Evolutionary conservation across 2,329 filamentous ascomycete species (phyloP).

Genomic region (Clarireedia monteithiana): DNA sequence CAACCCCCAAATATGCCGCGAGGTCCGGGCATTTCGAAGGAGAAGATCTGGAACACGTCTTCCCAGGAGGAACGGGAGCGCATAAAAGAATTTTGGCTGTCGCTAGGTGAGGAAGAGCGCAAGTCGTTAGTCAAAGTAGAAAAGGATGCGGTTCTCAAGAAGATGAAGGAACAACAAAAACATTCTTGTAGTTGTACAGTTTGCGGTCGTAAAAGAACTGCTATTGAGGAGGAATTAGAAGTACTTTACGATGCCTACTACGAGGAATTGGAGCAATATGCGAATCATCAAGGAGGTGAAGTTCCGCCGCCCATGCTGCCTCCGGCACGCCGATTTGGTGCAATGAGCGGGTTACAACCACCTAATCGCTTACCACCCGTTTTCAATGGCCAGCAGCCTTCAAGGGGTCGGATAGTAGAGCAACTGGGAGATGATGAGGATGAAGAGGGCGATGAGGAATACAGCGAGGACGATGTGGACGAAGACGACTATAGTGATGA

Average conservation of each 20-base stretch:
- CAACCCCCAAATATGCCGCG: conserved; percentile 34
- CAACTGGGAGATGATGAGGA: conserved; percentile 43
- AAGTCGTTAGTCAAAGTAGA: conserved; percentile 96
- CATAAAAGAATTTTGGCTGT: conserved; percentile 98
- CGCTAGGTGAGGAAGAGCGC: conserved; percentile 85
- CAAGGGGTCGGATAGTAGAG: conserved; percentile 66
- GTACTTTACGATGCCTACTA: conserved; percentile 98
- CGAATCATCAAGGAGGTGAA: conserved; percentile 71
- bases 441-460: conserved; percentile 38
- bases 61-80: conserved; percentile 91
- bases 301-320: conserved; percentile 62
- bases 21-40: conserved; percentile 39
- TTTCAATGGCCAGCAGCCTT: conserved; percentile 60
- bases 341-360: conserved; percentile 46
- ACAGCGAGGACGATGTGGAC: conserved; percentile 41
- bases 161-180: conserved; percentile 99
- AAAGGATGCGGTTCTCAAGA: conserved; percentile 93
- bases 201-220: conserved; percentile 89
- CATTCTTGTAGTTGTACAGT: conserved; percentile 98
- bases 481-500: conserved; percentile 65
- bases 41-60: conserved; percentile 96
- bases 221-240: conserved; percentile 96
- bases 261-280: conserved; percentile 94
- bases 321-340: conserved; percentile 54
- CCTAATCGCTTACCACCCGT: conserved; percentile 49